Evolutionary conservation across 116 monocot species (phyloP).

Genomic region (Papilionanthe hybrid): DNA sequence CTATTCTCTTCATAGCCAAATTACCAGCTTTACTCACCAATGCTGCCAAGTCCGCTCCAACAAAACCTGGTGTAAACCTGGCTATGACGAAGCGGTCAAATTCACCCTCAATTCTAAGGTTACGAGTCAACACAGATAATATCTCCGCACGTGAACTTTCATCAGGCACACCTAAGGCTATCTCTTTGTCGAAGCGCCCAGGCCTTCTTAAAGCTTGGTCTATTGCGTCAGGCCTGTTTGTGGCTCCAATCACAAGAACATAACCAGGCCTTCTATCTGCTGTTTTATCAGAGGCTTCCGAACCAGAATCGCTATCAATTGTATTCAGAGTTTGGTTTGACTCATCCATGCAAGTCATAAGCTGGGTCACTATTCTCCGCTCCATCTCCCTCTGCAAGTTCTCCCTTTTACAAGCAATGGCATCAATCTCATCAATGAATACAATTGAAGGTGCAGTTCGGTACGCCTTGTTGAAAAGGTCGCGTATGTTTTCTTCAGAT

Average conservation of each 20-base stretch:
- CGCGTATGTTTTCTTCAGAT: constrained; percentile 88
- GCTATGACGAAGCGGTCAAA: constrained; percentile 75
- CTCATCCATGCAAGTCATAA: constrained; percentile 99
- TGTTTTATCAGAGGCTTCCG: constrained; percentile 15
- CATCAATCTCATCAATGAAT: constrained; percentile 98
- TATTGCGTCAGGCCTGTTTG: constrained; percentile 88
- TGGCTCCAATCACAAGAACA: constrained; percentile 98
- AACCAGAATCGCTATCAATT: constrained; percentile 17
- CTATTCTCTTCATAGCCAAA: constrained; percentile 87
- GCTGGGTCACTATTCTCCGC: constrained; percentile 85
- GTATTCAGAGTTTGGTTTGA: constrained; percentile 47
- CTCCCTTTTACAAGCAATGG: constrained; percentile 93
- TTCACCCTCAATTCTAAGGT: constrained; percentile 56
- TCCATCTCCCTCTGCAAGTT: constrained; percentile 93
- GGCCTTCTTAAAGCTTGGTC: constrained; percentile 87
- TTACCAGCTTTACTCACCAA: constrained; percentile 82
- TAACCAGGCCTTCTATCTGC: constrained; percentile 58
- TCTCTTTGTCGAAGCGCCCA: constrained; percentile 81
- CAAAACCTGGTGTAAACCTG: constrained; percentile 85
- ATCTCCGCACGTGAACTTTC: constrained; percentile 71
- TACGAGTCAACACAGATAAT: constrained; percentile 51
- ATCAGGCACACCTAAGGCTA: constrained; percentile 79
- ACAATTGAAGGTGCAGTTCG: constrained; percentile 87
- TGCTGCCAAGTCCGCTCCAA: constrained; percentile 88
- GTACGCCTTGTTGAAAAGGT: constrained; percentile 80